Conservation (phyloP, 2,329 filamentous ascomycete species). For the Alternaria tenuissima region DNA sequence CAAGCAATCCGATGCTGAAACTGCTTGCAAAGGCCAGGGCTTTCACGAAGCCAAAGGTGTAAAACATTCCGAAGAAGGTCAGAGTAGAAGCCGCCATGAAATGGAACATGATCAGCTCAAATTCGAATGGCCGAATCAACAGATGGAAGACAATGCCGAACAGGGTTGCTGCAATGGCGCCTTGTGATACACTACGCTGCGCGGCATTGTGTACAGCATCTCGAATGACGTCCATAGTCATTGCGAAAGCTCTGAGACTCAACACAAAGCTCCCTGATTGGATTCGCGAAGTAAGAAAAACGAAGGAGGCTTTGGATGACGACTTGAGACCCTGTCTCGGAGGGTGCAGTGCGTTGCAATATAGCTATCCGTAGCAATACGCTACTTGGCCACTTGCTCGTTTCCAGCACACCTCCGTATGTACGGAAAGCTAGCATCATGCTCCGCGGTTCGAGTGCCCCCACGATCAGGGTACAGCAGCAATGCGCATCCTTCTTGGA, state of each 20-base stretch:
- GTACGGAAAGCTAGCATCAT: neutral
- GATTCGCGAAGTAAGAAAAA: neutral
- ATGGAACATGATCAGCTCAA: constrained; percentile 36
- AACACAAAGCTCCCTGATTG: neutral
- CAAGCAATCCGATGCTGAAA: constrained; percentile 25
- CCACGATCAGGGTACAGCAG: neutral
- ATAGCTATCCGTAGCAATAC: neutral
- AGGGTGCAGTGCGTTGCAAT: neutral
- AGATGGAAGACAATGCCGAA: constrained; percentile 33
- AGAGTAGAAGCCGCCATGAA: constrained; percentile 26
- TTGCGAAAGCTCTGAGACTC: neutral
- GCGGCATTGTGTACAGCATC: constrained; percentile 1
- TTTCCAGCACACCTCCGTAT: neutral
- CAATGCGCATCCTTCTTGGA: neutral
- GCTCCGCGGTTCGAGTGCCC: neutral
- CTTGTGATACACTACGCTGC: neutral
- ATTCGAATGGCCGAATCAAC: constrained; percentile 27
- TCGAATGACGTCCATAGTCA: constrained; percentile 6
- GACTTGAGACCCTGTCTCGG: neutral
- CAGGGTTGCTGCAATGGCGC: constrained; percentile 14
- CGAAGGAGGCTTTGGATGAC: neutral
- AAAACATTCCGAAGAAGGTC: constrained; percentile 21
- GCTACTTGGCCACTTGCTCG: neutral
- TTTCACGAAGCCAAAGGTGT: constrained; percentile 14
- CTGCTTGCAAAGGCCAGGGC: constrained; percentile 7